Evolutionary conservation across 2,329 filamentous ascomycete genomes (phyloP).

Genomic region (Claviceps digitariae): DNA sequence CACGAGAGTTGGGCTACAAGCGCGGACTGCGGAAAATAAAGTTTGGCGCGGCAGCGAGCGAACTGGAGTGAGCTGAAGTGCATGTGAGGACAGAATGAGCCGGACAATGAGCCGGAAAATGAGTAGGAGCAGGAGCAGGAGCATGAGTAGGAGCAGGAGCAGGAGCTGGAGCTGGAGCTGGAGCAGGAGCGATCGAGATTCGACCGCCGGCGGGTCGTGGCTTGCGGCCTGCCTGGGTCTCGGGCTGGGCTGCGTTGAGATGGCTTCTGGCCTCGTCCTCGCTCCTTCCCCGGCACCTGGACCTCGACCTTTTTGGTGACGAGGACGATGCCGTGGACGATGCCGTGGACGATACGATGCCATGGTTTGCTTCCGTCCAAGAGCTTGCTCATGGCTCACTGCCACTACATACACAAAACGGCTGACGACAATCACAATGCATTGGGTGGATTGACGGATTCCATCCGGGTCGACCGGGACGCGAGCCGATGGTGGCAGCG

Average conservation of each 20-base stretch:
- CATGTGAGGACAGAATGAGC: too few species aligned
- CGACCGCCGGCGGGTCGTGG: conserved; percentile 6
- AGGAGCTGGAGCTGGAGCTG: too few species aligned
- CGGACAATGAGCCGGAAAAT: neutral
- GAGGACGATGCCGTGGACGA: neutral
- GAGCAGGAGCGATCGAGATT: conserved; percentile 1
- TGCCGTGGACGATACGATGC: neutral
- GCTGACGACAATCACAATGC: neutral
- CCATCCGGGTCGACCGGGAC: neutral
- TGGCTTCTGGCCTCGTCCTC: neutral
- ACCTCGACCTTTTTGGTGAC: neutral
- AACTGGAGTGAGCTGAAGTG: neutral
- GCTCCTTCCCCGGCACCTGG: too few species aligned
- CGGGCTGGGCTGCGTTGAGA: conserved; percentile 2
- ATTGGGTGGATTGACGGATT: too few species aligned
- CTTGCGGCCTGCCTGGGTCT: too few species aligned
- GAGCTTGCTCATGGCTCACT: too few species aligned
- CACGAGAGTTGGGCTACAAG: neutral
- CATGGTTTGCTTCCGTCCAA: too few species aligned
- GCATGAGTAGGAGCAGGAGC: too few species aligned
- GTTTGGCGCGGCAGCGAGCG: neutral
- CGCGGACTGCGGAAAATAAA: conserved; percentile 3
- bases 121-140: neutral
- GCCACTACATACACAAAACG: too few species aligned
- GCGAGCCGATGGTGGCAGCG: neutral